Base-by-base conservation (phyloP, 371 early-diverging fungal species). In the Circinella umbellata region DNA sequence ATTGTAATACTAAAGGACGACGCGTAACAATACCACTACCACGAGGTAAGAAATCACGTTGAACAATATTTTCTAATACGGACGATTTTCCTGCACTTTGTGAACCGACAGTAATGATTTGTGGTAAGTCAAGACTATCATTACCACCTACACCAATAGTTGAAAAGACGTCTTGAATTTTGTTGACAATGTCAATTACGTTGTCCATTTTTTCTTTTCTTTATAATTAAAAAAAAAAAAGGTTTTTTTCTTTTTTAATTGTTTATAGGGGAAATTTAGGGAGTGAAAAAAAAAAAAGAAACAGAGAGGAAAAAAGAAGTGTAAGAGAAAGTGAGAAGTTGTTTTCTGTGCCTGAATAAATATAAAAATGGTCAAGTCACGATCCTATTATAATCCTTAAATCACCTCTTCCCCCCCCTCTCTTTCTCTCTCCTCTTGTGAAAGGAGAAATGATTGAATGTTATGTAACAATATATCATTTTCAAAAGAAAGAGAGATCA, bases 11-110 rank as follows among this genome's bases (percentile, higher is more conserved):
- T n/a, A 97, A 76, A 37, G 98, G 98, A 48, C 98, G 88, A 62
- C 96, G 88, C 53, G 98, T 97, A 65, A 97, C 96, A 69, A 98
- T 93, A 47, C 96, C 98, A 64, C 88, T 91, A 18, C 97, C 97
- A 61, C 96, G 84, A 37, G 98, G 98, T 64, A 98, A 73, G 70
- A 98, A 95, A 76, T 96, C 96, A 64, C 91, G 90, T 37, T 94
- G 93, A 49, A 97, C 94, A 63, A 98, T 91, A 71, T 93, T 94
- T 71, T 97, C 97, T 38, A 98, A 76, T 10, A 96, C 95, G 57
- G 95, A 95, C 51, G 94, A 94, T 78, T 98, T 98, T 61, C 98
- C 98, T 60, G 93, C 90, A 63, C 95, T 95, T 76, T 98, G 97
- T 47, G 86, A 88, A 74, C 93, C 95, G 49, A 94, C 92, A 4